Base-by-base conservation (phyloP, 192 early-diverging fungal genomes). In the Coemansia sp. region DNA sequence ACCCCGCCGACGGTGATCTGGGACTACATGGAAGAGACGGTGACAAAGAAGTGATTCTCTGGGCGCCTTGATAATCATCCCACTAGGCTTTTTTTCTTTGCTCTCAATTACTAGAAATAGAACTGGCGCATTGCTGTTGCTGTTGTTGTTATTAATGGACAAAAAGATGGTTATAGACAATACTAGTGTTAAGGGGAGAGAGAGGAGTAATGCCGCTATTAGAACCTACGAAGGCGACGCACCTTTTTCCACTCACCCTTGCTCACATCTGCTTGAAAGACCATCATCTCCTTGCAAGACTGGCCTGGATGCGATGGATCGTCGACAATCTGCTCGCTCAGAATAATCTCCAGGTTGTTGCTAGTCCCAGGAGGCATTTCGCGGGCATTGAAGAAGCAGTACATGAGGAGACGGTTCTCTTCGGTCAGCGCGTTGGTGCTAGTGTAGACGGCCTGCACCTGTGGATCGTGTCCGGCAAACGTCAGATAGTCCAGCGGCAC, bases 1-100 rank as follows among this genome's bases (percentile, higher is more conserved):
- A 92, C 91, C 7, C 90, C 91, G 11, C 76, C 89, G 15, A 82
- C 79, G 43, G 74, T 82, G 67, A 87, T 87, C 64, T 92, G 91
- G 91, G 85, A 92, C 72, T 89, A 90, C 68, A 21, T 63, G 57
- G 39, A 19, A 39, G 39, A 41, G 57, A 59, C 12, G 32, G 32
- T 2, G 32, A 32, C 32, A 32, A 40, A 59, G 12, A 59, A 40
- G 39, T 59, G 9, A 41, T 59, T 3, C 9, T 54, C 9, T 9
- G 15, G 32, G 32, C 32, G 4, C 32, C 32, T 32, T 32, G 2
- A 32, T 32, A 32, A 32, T 32, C 32, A 32, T 2, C 32, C 32
- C 32, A 32, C 32, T 32, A 32, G 32, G 1, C 32, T 32, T 32
- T 32, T 32, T 32, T 32, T 32, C 32, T 32, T 32, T 32, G 32